Conservation (phyloP, 2,329 filamentous ascomycete species). For the Colletotrichum cordylinicola region DNA sequence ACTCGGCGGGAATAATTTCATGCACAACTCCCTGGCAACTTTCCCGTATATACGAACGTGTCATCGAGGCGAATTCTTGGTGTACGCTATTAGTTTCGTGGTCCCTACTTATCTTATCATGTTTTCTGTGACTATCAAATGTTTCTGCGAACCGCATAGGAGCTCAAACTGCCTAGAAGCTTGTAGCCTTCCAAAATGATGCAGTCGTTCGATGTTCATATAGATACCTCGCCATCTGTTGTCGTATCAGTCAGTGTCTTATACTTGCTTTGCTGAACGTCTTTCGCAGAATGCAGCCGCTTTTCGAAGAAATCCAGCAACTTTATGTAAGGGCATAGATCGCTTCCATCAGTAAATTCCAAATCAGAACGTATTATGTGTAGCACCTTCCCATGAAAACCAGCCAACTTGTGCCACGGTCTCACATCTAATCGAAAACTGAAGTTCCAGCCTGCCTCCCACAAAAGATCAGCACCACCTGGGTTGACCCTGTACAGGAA, state of each 20-base stretch:
- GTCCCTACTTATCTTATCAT: too few species aligned
- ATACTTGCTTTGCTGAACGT: accelerated
- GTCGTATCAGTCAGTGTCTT: neutral
- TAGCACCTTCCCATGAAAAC: too few species aligned
- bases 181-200: neutral
- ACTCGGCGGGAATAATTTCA: accelerated
- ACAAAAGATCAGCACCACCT: neutral
- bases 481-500: accelerated
- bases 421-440: too few species aligned
- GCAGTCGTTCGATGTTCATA: neutral
- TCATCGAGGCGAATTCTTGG: too few species aligned
- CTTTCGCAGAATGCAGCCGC: neutral
- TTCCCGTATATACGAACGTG: too few species aligned
- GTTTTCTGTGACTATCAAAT: neutral
- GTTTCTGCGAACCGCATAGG: neutral
- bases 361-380: accelerated
- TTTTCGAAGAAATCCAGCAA: neutral
- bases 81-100: too few species aligned
- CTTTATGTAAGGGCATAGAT: too few species aligned
- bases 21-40: neutral
- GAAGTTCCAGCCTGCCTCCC: too few species aligned
- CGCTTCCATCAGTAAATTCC: neutral
- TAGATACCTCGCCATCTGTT: neutral
- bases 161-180: too few species aligned
- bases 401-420: too few species aligned